Conservation (phyloP, 2,329 filamentous ascomycete species). For the Penicillium sp. region DNA sequence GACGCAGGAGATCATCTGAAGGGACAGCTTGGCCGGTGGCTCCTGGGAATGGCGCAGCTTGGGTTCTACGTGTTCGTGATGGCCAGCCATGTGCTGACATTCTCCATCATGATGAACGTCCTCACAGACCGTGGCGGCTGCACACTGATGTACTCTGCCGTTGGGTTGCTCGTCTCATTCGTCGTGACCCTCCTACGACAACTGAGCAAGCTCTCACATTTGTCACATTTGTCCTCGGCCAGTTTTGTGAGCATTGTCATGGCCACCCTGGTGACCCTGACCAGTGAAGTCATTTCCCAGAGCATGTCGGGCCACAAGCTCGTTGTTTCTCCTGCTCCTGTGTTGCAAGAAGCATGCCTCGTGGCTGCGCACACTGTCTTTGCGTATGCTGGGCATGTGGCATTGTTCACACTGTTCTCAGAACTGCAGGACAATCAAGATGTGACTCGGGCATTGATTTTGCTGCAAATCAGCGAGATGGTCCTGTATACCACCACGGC, state of each 20-base stretch:
- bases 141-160: slow-evolving; percentile 60
- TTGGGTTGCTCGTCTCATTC: slow-evolving; percentile 59
- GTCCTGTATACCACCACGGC: slow-evolving; percentile 65
- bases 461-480: slow-evolving; percentile 60
- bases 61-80: slow-evolving; percentile 67
- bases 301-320: slow-evolving; percentile 35
- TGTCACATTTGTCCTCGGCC: slow-evolving; percentile 61
- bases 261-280: slow-evolving; percentile 65
- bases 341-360: slow-evolving; percentile 58
- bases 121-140: slow-evolving; percentile 61
- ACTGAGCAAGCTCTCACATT: slow-evolving; percentile 59
- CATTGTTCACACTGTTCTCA: slow-evolving; percentile 65
- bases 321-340: slow-evolving; percentile 37
- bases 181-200: slow-evolving; percentile 61
- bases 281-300: slow-evolving; percentile 56
- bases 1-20: slow-evolving; percentile 64
- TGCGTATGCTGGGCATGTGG: slow-evolving; percentile 67
- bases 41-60: slow-evolving; percentile 61
- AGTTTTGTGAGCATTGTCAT: slow-evolving; percentile 64
- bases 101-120: slow-evolving; percentile 66
- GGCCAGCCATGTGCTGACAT: slow-evolving; percentile 67
- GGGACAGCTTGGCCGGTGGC: slow-evolving; percentile 59
- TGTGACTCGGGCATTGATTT: slow-evolving; percentile 62
- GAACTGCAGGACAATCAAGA: slow-evolving; percentile 62
- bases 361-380: slow-evolving; percentile 67